phyloP scores from a whole-genome alignment of 108 stramenopile species.

The Skeletonema costatum region DNA sequence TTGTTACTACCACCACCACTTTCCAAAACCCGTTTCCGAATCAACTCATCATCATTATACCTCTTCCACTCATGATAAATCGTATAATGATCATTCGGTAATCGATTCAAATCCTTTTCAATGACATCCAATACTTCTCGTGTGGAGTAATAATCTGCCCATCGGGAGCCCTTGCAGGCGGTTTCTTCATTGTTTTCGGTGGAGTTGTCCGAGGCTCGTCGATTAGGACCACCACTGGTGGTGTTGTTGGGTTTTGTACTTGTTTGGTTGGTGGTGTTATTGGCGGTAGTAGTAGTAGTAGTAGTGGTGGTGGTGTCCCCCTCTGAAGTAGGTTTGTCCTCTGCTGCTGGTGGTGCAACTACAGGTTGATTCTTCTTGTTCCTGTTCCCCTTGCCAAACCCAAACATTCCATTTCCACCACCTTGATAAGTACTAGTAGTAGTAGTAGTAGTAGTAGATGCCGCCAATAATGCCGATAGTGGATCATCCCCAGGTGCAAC shows the following conservation, averaged over 20 bases:
- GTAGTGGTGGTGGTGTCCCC: too few species aligned
- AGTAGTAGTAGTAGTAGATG: neutral
- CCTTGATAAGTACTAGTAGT: neutral
- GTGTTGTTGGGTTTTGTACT: neutral
- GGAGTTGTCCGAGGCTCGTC: neutral
- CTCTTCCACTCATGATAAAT: constrained; percentile 31
- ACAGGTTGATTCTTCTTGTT: neutral
- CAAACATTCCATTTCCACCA: constrained; percentile 13
- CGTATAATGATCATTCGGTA: constrained; percentile 55
- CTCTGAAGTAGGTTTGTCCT: too few species aligned
- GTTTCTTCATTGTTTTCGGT: neutral
- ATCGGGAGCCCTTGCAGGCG: constrained; percentile 20
- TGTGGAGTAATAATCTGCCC: constrained; percentile 44
- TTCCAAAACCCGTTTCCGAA: neutral
- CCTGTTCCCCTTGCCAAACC: neutral
- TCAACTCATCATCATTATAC: constrained; percentile 6
- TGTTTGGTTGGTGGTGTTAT: neutral
- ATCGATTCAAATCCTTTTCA: constrained; percentile 83
- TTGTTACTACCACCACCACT: neutral
- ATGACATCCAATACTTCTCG: constrained; percentile 67
- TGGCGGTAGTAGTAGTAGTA: neutral
- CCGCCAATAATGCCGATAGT: constrained; percentile 28
- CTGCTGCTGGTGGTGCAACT: too few species aligned
- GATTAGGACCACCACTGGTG: neutral
- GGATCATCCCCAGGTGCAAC: constrained; percentile 47